Evolutionary conservation across 2,329 filamentous ascomycete genomes (phyloP).

Genomic region (Colletotrichum endophyticum): DNA sequence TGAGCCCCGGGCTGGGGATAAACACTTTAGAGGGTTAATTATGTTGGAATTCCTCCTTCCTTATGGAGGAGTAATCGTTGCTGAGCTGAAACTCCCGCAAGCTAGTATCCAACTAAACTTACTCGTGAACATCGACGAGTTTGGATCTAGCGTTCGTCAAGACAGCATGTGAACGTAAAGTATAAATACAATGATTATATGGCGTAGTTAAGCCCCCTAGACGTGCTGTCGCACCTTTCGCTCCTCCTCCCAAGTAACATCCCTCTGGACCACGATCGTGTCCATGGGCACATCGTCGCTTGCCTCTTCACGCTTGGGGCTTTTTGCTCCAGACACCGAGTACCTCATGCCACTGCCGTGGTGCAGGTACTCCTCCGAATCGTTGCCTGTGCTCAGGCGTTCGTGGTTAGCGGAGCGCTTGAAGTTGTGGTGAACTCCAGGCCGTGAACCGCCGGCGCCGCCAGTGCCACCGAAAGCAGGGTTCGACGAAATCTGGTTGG

Average conservation of each 20-base stretch:
- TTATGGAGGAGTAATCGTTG: background rate
- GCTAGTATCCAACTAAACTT: background rate
- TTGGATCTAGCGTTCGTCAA: background rate
- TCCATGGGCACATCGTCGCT: background rate
- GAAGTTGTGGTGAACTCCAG: background rate
- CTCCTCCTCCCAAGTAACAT: constrained; percentile 9
- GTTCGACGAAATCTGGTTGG: background rate
- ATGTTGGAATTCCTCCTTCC: background rate
- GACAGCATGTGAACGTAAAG: background rate
- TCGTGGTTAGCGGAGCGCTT: constrained; percentile 1
- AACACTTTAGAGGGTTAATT: background rate
- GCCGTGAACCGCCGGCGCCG: background rate
- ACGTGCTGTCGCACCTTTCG: background rate
- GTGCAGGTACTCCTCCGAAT: background rate
- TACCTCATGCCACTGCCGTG: background rate
- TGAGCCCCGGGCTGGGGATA: background rate
- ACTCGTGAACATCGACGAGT: background rate
- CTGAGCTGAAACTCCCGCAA: background rate
- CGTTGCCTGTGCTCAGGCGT: background rate
- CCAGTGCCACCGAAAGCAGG: background rate
- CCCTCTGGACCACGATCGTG: background rate
- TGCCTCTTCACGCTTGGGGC: background rate
- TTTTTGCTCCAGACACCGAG: background rate
- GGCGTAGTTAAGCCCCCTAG: background rate
- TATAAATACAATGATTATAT: background rate